Percentiles rank a stretch among this genome's conserved stretches.
phyloP scores from a whole-genome alignment of 257 asterid genomes.

The Misopates orontium region DNA sequence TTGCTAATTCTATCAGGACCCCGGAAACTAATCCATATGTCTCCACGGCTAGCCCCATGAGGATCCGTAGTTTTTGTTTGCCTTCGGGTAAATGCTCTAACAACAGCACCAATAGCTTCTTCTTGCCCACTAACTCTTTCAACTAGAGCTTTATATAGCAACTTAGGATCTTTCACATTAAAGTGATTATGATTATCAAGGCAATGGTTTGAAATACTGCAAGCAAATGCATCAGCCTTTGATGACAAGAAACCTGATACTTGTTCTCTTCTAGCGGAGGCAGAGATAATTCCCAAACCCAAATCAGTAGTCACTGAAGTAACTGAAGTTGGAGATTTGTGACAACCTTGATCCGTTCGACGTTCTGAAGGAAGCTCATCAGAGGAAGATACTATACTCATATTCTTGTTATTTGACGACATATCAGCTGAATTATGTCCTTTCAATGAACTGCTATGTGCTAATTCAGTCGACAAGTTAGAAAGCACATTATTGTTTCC shows the following conservation, averaged over 20 bases:
- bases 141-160: conserved; percentile 46
- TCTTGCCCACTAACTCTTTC: conserved; percentile 62
- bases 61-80: conserved; percentile 25
- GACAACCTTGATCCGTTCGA: conserved; percentile 24
- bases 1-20: conserved; percentile 77
- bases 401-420: conserved; percentile 29
- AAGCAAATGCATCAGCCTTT: conserved; percentile 16
- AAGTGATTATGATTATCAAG: conserved; percentile 22
- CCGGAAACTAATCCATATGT: conserved; percentile 57
- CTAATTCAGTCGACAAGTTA: conserved; percentile 35
- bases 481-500: conserved; percentile 34
- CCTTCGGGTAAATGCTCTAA: conserved; percentile 45
- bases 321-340: conserved; percentile 49
- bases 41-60: conserved; percentile 41
- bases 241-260: conserved; percentile 24
- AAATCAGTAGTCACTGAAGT: conserved; percentile 66
- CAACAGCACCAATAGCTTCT: conserved; percentile 55
- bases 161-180: conserved; percentile 53
- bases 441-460: conserved; percentile 36
- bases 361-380: conserved; percentile 30
- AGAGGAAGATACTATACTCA: conserved; percentile 28
- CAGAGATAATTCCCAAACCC: conserved; percentile 46
- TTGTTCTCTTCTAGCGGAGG: conserved; percentile 33
- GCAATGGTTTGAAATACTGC: conserved; percentile 23
- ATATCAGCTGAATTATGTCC: conserved; percentile 34